A percentile compares a stretch with the other conserved stretches of the same genome.
These are phyloP conservation scores for Phaeotremella fagi DNA, from an alignment of 768 basidiomycete genomes.

Conservation along the genomic window DNA sequence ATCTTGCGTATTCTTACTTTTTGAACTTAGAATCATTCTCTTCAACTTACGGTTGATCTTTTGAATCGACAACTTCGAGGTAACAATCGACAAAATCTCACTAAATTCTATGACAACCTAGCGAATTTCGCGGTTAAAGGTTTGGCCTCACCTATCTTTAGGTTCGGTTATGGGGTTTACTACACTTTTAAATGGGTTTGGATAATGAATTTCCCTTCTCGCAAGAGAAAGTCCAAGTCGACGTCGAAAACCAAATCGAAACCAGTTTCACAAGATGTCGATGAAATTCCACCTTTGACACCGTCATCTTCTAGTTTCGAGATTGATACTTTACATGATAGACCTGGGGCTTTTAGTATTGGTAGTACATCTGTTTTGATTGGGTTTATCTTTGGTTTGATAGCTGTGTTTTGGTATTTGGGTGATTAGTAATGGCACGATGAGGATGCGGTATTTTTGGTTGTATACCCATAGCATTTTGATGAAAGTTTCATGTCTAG, in stretches of 20 bases:
- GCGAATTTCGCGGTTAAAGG: background rate
- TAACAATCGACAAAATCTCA: background rate
- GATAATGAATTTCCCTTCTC: too few species aligned
- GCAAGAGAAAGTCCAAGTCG: too few species aligned
- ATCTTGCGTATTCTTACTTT: background rate
- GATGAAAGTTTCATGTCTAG: too few species aligned
- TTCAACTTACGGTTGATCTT: background rate
- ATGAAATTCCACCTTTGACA: too few species aligned
- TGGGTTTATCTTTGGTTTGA: background rate
- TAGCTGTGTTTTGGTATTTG: background rate
- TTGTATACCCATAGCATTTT: too few species aligned
- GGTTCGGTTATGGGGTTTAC: background rate
- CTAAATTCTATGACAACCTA: background rate
- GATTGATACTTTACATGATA: background rate
- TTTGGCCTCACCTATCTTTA: background rate
- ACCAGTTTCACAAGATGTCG: too few species aligned
- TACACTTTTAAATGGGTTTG: background rate
- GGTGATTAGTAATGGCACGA: background rate
- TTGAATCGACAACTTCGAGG: background rate
- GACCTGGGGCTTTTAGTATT: background rate
- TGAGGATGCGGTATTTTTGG: background rate
- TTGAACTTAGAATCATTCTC: background rate
- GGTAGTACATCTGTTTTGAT: slow-evolving; percentile 1
- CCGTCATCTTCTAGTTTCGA: background rate
- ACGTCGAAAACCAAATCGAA: too few species aligned